A percentile compares a stretch with the other conserved stretches of the same genome.
phyloP scores from a whole-genome alignment of 345 rosid genomes.

The Sonneratia alba region DNA sequence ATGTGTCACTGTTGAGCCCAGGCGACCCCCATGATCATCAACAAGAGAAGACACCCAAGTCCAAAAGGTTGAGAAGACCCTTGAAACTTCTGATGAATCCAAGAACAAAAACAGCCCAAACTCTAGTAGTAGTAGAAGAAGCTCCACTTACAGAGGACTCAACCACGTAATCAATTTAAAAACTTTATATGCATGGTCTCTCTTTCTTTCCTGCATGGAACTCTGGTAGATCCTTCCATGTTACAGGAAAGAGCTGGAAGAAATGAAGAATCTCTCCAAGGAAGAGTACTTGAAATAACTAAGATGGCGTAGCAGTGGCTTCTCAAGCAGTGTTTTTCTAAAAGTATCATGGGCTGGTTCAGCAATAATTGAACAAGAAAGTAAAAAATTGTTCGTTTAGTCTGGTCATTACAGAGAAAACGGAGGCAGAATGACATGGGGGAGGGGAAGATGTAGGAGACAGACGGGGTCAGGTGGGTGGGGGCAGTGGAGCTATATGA shows the following conservation, averaged over 20 bases:
- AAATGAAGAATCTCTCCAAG: slow-evolving; percentile 64
- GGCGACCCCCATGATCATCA: slow-evolving; percentile 18
- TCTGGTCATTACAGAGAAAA: too few species aligned
- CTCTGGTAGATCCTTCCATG: background rate
- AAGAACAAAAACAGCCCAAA: slow-evolving; percentile 16
- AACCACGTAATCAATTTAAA: slow-evolving; percentile 37
- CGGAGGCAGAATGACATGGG: too few species aligned
- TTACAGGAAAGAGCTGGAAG: slow-evolving; percentile 57
- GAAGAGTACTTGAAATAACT: slow-evolving; percentile 87
- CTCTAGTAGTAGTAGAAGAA: slow-evolving; percentile 33
- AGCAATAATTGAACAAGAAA: too few species aligned
- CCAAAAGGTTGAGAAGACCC: slow-evolving; percentile 37
- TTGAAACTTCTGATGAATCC: background rate
- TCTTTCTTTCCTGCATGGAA: background rate
- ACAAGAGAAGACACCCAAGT: slow-evolving; percentile 19
- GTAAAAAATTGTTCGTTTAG: too few species aligned
- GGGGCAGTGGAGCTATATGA: too few species aligned
- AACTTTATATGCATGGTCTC: background rate
- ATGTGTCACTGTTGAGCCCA: slow-evolving; percentile 21
- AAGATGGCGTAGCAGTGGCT: slow-evolving; percentile 80
- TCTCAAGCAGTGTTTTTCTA: slow-evolving; percentile 79
- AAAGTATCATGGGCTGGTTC: too few species aligned
- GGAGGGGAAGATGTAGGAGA: too few species aligned
- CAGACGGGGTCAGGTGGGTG: too few species aligned
- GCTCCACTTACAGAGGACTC: slow-evolving; percentile 96